phyloP scores from a whole-genome alignment of 805 yeast species.

The Grigorovia yakushimaensis region DNA sequence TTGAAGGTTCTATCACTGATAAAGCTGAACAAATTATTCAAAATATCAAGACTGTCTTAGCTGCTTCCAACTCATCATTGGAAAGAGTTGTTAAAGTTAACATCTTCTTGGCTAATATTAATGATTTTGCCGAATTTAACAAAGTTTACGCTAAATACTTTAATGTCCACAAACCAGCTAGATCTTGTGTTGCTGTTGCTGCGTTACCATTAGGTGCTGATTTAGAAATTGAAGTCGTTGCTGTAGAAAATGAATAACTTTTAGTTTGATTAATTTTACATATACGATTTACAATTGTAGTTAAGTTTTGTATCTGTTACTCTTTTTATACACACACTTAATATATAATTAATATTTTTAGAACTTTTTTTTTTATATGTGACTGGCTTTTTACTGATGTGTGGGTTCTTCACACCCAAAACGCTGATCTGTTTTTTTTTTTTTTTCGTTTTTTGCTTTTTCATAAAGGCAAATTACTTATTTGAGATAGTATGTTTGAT shows the following conservation, averaged over 20 bases:
- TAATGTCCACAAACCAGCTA: conserved; percentile 78
- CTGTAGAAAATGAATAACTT: conserved; percentile 50
- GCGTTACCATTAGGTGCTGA: conserved; percentile 81
- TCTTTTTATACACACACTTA: no score
- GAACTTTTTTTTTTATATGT: no score
- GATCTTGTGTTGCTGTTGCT: conserved; percentile 95
- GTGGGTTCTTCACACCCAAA: no score
- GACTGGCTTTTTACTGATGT: background rate
- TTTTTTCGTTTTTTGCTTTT: background rate
- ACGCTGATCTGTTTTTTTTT: background rate
- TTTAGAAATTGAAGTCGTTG: conserved; percentile 85
- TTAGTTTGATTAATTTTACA: no score
- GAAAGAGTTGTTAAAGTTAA: conserved; percentile 79
- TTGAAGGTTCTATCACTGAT: conserved; percentile 66
- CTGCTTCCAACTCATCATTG: conserved; percentile 76
- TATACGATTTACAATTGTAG: no score
- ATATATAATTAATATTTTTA: no score
- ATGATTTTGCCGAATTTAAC: conserved; percentile 76
- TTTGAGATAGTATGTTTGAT: background rate
- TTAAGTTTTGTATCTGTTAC: no score
- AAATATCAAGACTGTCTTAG: conserved; percentile 62
- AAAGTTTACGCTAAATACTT: conserved; percentile 72
- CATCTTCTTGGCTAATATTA: conserved; percentile 86
- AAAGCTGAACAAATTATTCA: conserved; percentile 67
- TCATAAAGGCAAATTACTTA: background rate